These are phyloP conservation scores for Tylopilus intermedius DNA, from an alignment of 768 basidiomycete species.

Conservation along the genomic window DNA sequence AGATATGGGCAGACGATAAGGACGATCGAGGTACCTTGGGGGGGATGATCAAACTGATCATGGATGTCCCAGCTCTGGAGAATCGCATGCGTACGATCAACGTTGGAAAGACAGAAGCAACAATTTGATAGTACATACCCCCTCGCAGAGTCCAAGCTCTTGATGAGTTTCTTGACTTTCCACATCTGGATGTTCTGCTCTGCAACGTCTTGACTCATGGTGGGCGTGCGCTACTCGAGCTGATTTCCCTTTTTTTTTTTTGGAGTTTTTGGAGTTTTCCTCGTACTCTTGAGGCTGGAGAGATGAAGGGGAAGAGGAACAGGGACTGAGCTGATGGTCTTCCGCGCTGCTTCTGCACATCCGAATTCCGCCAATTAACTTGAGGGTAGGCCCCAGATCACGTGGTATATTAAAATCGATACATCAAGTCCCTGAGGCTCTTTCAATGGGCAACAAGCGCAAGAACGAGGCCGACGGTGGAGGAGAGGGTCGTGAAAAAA, in stretches of 20 bases:
- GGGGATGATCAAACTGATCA: constrained; percentile 97
- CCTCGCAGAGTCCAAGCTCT: constrained; percentile 86
- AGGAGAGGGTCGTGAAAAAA: constrained; percentile 11
- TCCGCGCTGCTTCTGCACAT: background rate
- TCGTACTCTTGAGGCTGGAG: constrained; percentile 16
- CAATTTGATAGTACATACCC: constrained; percentile 24
- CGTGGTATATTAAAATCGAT: background rate
- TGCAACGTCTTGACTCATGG: constrained; percentile 78
- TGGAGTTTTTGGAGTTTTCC: constrained; percentile 6
- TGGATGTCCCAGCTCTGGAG: constrained; percentile 86
- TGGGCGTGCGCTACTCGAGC: constrained; percentile 32
- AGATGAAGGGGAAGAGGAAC: constrained; percentile 20
- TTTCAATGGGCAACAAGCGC: constrained; percentile 18
- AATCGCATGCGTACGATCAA: constrained; percentile 22
- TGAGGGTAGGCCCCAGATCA: constrained; percentile 23
- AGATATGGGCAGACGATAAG: constrained; percentile 4
- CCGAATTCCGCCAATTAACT: constrained; percentile 16
- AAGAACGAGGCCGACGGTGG: constrained; percentile 15
- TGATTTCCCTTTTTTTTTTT: constrained; percentile 9
- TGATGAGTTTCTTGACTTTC: constrained; percentile 99
- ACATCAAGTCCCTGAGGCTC: too few relatives aligned
- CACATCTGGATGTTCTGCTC: constrained; percentile 97
- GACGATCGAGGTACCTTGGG: constrained; percentile 60
- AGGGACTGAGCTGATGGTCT: background rate
- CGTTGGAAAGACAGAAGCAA: background rate